These are phyloP conservation scores for Nectriaceae sp. DNA, from an alignment of 2,329 filamentous ascomycete genomes.

Conservation along the genomic window DNA sequence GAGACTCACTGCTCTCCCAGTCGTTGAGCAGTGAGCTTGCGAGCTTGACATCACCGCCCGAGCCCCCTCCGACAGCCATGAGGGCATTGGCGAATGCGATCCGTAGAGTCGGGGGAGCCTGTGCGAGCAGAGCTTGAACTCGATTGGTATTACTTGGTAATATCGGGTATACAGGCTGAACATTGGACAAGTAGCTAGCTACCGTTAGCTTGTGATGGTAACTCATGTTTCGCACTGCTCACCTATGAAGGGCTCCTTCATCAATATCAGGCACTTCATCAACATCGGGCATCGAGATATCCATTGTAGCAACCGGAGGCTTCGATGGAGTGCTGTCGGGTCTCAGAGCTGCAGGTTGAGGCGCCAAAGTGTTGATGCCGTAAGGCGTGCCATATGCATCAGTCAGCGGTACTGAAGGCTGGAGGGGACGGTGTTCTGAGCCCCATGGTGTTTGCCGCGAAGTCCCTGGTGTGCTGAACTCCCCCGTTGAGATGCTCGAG, in stretches of 20 bases:
- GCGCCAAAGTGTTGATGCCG: too few species aligned
- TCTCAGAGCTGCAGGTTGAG: too few species aligned
- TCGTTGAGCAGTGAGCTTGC: conserved; percentile 51
- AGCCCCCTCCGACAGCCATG: conserved; percentile 46
- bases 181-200: conserved; percentile 60
- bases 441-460: conserved; percentile 49
- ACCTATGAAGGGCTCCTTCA: conserved; percentile 50
- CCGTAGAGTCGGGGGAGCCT: conserved; percentile 57
- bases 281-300: conserved; percentile 36
- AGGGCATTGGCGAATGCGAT: conserved; percentile 68
- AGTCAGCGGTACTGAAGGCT: conserved; percentile 41
- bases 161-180: conserved; percentile 69
- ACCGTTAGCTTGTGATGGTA: conserved; percentile 9
- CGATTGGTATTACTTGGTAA: conserved; percentile 58
- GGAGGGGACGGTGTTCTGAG: conserved; percentile 48
- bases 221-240: conserved; percentile 21
- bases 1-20: conserved; percentile 49
- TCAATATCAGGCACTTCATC: conserved; percentile 41
- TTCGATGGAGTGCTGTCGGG: too few species aligned
- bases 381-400: too few species aligned
- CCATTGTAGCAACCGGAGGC: conserved; percentile 36
- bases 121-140: conserved; percentile 57
- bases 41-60: conserved; percentile 44
- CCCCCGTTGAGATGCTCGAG: conserved; percentile 49
- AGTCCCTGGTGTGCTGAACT: conserved; percentile 42